A percentile compares a stretch with the other conserved stretches of the same genome.
Evolutionary conservation across 331 rosid genomes (phyloP).

Genomic region (Acacia concinna): DNA sequence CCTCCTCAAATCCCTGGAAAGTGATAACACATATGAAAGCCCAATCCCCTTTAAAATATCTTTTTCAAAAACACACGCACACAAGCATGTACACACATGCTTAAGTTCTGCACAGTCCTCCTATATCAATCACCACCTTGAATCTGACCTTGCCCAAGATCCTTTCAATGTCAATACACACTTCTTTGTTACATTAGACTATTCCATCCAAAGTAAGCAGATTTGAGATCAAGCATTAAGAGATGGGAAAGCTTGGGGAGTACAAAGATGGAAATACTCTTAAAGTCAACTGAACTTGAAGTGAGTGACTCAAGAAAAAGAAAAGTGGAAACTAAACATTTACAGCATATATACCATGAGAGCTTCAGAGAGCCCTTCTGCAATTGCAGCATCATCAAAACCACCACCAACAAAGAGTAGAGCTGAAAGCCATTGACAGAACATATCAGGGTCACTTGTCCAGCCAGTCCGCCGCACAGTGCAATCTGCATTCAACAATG

Average conservation of each 20-base stretch:
- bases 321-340: not conserved
- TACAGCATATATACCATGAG: constrained; percentile 58
- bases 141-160: not conserved
- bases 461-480: constrained; percentile 89
- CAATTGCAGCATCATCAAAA: constrained; percentile 86
- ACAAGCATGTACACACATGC: not conserved
- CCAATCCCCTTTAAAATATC: not conserved
- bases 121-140: not conserved
- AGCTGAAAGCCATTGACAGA: constrained; percentile 71
- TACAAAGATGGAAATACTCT: not conserved
- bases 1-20: not conserved
- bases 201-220: constrained; percentile 6
- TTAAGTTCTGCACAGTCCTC: not conserved
- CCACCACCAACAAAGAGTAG: constrained; percentile 90
- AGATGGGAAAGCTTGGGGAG: not conserved
- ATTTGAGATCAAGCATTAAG: not conserved
- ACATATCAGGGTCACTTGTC: constrained; percentile 79
- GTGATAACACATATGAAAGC: not conserved
- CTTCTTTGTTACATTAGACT: not conserved
- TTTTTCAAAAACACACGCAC: not conserved
- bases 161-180: constrained; percentile 13
- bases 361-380: constrained; percentile 98
- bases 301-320: constrained; percentile 1
- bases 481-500: constrained; percentile 58
- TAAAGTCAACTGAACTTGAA: constrained; percentile 22